phyloP scores from a whole-genome alignment of 2,329 filamentous ascomycete genomes.

The Monilinia fructigena region DNA sequence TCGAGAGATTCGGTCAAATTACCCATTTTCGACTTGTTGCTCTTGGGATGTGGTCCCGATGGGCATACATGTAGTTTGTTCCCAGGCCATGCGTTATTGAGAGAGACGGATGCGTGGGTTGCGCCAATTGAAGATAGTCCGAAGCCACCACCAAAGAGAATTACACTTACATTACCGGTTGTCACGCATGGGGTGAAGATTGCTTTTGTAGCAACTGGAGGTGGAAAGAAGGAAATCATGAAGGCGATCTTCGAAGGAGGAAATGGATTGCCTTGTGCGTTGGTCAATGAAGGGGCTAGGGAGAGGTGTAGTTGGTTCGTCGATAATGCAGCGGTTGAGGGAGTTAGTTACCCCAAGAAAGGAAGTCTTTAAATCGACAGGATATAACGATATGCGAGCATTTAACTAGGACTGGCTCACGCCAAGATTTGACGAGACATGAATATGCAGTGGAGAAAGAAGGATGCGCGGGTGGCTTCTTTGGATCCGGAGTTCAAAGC shows the following conservation, averaged over 20 bases:
- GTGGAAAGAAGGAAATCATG: slow-evolving; percentile 85
- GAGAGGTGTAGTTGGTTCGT: slow-evolving; percentile 96
- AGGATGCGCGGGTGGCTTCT: slow-evolving; percentile 1
- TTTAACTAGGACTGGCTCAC: not conserved
- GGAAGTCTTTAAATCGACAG: slow-evolving; percentile 54
- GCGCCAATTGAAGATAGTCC: slow-evolving; percentile 89
- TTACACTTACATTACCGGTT: slow-evolving; percentile 90
- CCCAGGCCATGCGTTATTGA: slow-evolving; percentile 81
- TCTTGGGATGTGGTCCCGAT: slow-evolving; percentile 92
- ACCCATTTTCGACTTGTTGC: slow-evolving; percentile 89
- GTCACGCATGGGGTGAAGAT: slow-evolving; percentile 83
- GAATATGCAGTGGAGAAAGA: slow-evolving; percentile 3
- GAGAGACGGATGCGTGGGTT: slow-evolving; percentile 88
- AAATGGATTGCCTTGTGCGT: slow-evolving; percentile 72
- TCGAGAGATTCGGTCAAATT: slow-evolving; percentile 90
- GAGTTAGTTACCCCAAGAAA: slow-evolving; percentile 76
- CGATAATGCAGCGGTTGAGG: slow-evolving; percentile 80
- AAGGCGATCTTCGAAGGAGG: slow-evolving; percentile 86
- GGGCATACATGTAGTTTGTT: slow-evolving; percentile 97
- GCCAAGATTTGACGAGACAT: not conserved
- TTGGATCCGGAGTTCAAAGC: slow-evolving; percentile 12
- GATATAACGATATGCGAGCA: not conserved
- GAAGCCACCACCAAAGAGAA: slow-evolving; percentile 86
- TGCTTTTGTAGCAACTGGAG: slow-evolving; percentile 88
- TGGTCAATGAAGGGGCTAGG: slow-evolving; percentile 81